Evolutionary conservation across 306 rosid genomes (phyloP).

Genomic region (Citrullus mucosospermus): DNA sequence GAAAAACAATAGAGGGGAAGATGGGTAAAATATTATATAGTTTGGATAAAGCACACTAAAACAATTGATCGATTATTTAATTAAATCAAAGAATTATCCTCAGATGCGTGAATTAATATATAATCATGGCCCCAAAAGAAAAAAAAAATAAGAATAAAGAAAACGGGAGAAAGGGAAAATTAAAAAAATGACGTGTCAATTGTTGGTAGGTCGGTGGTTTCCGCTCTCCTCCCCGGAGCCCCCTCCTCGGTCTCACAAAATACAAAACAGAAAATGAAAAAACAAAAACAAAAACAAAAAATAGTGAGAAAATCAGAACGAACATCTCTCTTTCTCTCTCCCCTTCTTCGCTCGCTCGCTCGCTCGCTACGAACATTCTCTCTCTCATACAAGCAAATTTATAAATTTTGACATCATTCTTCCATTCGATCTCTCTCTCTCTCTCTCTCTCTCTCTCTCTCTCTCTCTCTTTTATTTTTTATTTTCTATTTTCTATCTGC

Average conservation of each 20-base stretch:
- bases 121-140: neutral
- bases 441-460: no score
- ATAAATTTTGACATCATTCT: constrained; percentile 21
- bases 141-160: neutral
- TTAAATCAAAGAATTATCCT: neutral
- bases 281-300: neutral
- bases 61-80: neutral
- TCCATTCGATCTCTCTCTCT: neutral
- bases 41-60: neutral
- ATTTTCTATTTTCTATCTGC: neutral
- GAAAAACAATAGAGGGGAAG: neutral
- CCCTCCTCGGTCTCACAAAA: neutral
- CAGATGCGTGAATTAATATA: neutral
- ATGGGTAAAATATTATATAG: neutral
- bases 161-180: neutral
- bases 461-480: no score
- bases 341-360: neutral
- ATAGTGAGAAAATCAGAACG: neutral
- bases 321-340: constrained; percentile 8
- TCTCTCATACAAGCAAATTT: constrained; percentile 6
- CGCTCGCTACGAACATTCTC: constrained; percentile 2
- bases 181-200: constrained; percentile 7
- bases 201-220: constrained; percentile 2
- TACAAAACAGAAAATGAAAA: neutral
- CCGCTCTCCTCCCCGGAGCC: constrained; percentile 3